Evolutionary conservation across 192 early-diverging fungal species (phyloP), one percentile per base, ranked within the genome.

Genomic region (Rhizophlyctis rosea): DNA sequence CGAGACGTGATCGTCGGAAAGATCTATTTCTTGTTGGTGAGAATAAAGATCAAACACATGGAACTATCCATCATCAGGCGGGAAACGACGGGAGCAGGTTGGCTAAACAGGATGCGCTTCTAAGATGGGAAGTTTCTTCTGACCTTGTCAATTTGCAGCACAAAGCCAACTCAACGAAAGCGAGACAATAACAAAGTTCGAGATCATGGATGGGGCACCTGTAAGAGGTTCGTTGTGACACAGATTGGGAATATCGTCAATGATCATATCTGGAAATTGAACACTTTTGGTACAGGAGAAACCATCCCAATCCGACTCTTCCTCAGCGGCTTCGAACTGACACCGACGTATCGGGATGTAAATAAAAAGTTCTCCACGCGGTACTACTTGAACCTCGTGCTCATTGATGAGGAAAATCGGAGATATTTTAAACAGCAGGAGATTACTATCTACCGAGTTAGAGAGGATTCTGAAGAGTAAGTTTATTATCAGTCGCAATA

Each of bases 11-110:
- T 99, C 65, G 93, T 99, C 11, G 97, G 97, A 63, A 98, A 98
- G 73, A 99, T 99, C 69, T 96, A 96, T 71, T 99, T 99, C 76
- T 74, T 98, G 47, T 81, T 99, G 39, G 97, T 99, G 7, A 91
- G 97, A 47, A 99, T 99, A 75, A 99, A 99, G 76, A 95, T 99
- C 75, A 97, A 96, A 74, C 88, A 97, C 68, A 99, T 99, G 97
- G 97, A 99, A 67, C 82, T 99, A 50, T 94, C 93, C 29, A 98
- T 99, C 58, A 96, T 99, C 57, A 87, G 95, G 14, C 82, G 97
- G 21, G 97, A 99, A 75, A 94, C 95, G 1, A 98, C 95, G 3
- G 97, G 96, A 16, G 88, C 92, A 35, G 62, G 86, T 84, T 69
- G 55, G 62, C 29, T 44, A 57, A 13, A 18, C 23, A 39, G 54